Percentiles rank a stretch among this genome's conserved stretches.
phyloP scores from a whole-genome alignment of 805 yeast genomes.

The Candida ovalis region DNA sequence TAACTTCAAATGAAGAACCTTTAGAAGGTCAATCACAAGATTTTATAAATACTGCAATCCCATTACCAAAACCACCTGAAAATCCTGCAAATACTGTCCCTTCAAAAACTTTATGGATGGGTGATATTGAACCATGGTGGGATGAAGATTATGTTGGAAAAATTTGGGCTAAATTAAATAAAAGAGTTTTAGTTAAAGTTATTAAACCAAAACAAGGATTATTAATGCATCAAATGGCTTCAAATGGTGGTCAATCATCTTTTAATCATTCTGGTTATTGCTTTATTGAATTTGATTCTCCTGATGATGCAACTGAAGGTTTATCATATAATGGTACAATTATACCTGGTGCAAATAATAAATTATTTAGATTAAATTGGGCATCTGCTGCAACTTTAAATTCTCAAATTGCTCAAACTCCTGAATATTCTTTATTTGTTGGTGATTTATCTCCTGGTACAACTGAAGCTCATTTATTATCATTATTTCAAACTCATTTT shows the following conservation, averaged over 20 bases:
- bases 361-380: slow-evolving; percentile 75
- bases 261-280: slow-evolving; percentile 59
- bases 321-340: slow-evolving; percentile 60
- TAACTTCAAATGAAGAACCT: slow-evolving; percentile 6
- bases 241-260: slow-evolving; percentile 22
- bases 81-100: slow-evolving; percentile 45
- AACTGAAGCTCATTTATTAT: slow-evolving; percentile 73
- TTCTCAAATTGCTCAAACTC: slow-evolving; percentile 68
- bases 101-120: slow-evolving; percentile 85
- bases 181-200: slow-evolving; percentile 60
- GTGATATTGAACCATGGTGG: slow-evolving; percentile 77
- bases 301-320: slow-evolving; percentile 67
- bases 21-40: slow-evolving; percentile 13
- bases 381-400: slow-evolving; percentile 76
- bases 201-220: slow-evolving; percentile 46
- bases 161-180: slow-evolving; percentile 57
- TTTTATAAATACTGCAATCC: slow-evolving; percentile 21
- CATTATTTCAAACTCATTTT: slow-evolving; percentile 65
- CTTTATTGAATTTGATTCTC: slow-evolving; percentile 68
- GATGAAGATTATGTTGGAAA: slow-evolving; percentile 58
- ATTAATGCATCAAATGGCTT: slow-evolving; percentile 32
- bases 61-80: slow-evolving; percentile 52
- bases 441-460: slow-evolving; percentile 78
- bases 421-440: slow-evolving; percentile 76
- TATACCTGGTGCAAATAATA: slow-evolving; percentile 55